Evolutionary conservation across 2,329 filamentous ascomycete genomes (phyloP).

Genomic region (Ceratocystis smalleyi): DNA sequence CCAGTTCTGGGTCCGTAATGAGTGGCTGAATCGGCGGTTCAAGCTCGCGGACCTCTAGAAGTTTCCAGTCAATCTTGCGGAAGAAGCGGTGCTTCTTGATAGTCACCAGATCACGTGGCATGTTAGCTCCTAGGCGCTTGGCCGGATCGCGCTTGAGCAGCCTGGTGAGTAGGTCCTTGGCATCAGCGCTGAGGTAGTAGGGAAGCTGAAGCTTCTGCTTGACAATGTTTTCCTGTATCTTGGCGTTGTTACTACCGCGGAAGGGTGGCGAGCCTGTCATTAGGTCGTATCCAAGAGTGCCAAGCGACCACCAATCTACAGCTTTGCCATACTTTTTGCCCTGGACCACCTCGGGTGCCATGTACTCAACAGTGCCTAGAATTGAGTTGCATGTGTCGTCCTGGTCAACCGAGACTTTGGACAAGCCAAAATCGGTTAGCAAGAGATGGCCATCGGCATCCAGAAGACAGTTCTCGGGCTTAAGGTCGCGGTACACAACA

Average conservation of each 20-base stretch:
- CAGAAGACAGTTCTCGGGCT: slow-evolving; percentile 92
- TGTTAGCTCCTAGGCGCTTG: slow-evolving; percentile 76
- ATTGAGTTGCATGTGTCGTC: slow-evolving; percentile 70
- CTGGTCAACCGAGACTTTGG: slow-evolving; percentile 70
- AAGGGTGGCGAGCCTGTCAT: slow-evolving; percentile 89
- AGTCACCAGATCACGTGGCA: slow-evolving; percentile 70
- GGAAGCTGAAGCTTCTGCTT: slow-evolving; percentile 81
- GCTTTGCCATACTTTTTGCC: slow-evolving; percentile 83
- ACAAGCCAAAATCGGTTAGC: slow-evolving; percentile 90
- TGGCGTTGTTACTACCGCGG: slow-evolving; percentile 75
- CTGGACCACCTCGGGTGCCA: slow-evolving; percentile 88
- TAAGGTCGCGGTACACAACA: slow-evolving; percentile 91
- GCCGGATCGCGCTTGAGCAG: slow-evolving; percentile 81
- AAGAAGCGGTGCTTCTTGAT: slow-evolving; percentile 96
- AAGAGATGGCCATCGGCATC: slow-evolving; percentile 84
- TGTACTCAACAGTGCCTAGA: slow-evolving; percentile 92
- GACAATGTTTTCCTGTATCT: slow-evolving; percentile 90
- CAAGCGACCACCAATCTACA: slow-evolving; percentile 98
- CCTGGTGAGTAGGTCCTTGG: slow-evolving; percentile 83
- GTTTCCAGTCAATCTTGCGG: slow-evolving; percentile 88
- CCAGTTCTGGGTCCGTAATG: slow-evolving; percentile 87
- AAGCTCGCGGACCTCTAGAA: slow-evolving; percentile 64
- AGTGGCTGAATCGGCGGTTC: slow-evolving; percentile 82
- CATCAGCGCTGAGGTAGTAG: slow-evolving; percentile 80
- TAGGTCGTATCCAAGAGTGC: slow-evolving; percentile 79